Conservation (phyloP, 352 stramenopile genomes). For the Pelagophyceae sp. region DNA sequence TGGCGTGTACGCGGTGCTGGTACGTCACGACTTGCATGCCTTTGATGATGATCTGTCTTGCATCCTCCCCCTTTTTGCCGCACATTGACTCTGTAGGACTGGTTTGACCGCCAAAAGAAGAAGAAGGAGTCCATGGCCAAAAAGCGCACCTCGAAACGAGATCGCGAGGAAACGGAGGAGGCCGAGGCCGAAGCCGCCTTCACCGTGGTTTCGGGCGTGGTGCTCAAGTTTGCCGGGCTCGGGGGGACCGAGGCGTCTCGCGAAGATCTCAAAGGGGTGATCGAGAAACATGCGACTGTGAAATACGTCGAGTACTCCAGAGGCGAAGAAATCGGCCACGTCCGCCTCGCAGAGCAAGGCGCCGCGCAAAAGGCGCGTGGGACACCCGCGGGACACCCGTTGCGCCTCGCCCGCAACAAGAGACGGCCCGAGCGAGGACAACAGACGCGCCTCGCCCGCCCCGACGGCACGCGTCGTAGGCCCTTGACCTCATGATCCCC, state of each 20-base stretch:
- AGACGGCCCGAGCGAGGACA: not conserved
- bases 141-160: no score
- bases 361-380: not conserved
- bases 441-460: not conserved
- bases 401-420: no score
- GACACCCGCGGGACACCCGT: no score
- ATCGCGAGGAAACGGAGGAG: constrained; percentile 7
- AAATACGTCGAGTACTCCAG: constrained; percentile 1
- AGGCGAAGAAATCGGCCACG: not conserved
- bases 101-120: constrained; percentile 7
- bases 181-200: not conserved
- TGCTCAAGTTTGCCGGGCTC: not conserved
- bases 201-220: not conserved
- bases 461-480: not conserved
- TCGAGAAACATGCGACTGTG: not conserved
- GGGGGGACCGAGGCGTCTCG: not conserved
- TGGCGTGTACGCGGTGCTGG: no score
- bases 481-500: not conserved
- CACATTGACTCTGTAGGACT: not conserved
- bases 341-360: not conserved
- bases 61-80: no score
- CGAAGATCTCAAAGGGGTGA: not conserved
- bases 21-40: no score
- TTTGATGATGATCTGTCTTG: no score
- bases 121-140: constrained; percentile 10